phyloP scores from a whole-genome alignment of 2,329 filamentous ascomycete species.

The Diaporthe caulivora region DNA sequence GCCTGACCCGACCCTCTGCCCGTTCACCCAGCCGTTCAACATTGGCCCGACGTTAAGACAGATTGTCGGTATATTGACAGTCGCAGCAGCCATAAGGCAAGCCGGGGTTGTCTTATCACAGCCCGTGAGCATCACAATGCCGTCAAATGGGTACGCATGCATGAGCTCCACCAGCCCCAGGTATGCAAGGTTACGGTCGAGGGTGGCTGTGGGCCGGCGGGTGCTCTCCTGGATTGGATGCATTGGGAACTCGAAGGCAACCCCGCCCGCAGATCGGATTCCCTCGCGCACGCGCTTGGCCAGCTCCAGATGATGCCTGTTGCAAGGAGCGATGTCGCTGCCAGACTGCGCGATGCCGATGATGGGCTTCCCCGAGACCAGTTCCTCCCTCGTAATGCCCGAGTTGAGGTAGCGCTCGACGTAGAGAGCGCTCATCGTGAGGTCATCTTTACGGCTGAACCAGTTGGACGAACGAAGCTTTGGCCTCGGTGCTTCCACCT shows the following conservation, averaged over 20 bases:
- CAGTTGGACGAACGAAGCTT: slow-evolving; percentile 55
- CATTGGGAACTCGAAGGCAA: slow-evolving; percentile 64
- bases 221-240: slow-evolving; percentile 65
- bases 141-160: slow-evolving; percentile 61
- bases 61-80: slow-evolving; percentile 63
- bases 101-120: slow-evolving; percentile 67
- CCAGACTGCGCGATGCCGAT: slow-evolving; percentile 66
- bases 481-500: slow-evolving; percentile 13
- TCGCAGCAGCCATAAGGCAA: slow-evolving; percentile 64
- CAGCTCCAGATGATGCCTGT: slow-evolving; percentile 61
- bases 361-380: slow-evolving; percentile 62
- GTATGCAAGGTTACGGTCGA: slow-evolving; percentile 63
- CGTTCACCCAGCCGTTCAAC: slow-evolving; percentile 61
- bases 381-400: slow-evolving; percentile 61
- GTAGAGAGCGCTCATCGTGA: slow-evolving; percentile 52
- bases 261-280: slow-evolving; percentile 60
- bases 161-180: slow-evolving; percentile 61
- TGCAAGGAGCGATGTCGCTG: slow-evolving; percentile 63
- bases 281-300: slow-evolving; percentile 63
- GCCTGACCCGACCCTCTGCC: slow-evolving; percentile 57
- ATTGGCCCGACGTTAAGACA: slow-evolving; percentile 66
- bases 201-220: slow-evolving; percentile 59
- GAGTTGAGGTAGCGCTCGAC: slow-evolving; percentile 64
- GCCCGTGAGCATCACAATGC: slow-evolving; percentile 63
- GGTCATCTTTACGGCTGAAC: slow-evolving; percentile 57